Evolutionary conservation across 106 monocot genomes (phyloP).

Genomic region (Dactylorhiza incarnata): DNA sequence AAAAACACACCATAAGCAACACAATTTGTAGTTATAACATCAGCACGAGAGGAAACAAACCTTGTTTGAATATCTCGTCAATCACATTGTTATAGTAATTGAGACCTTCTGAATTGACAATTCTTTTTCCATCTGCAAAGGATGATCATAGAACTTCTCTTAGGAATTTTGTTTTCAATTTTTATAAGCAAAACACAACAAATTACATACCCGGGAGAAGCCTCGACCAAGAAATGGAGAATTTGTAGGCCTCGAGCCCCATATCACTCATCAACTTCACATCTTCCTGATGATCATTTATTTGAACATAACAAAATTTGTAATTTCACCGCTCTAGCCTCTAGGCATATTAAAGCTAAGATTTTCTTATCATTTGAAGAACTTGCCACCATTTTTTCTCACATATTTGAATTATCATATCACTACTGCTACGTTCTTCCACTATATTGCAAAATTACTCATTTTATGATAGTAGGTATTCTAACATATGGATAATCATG

Average conservation of each 20-base stretch:
- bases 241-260: conserved; percentile 34
- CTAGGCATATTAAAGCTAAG: not conserved
- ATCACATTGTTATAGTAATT: conserved; percentile 39
- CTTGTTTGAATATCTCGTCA: conserved; percentile 28
- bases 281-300: conserved; percentile 25
- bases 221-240: conserved; percentile 49
- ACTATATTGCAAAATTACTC: not conserved
- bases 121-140: conserved; percentile 35
- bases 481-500: too few species aligned
- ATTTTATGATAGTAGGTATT: too few species aligned
- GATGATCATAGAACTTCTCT: not conserved
- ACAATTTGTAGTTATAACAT: too few species aligned
- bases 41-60: conserved; percentile 8
- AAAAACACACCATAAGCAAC: too few species aligned
- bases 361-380: not conserved
- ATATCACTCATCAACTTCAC: conserved; percentile 35
- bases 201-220: conserved; percentile 30
- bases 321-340: not conserved
- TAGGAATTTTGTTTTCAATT: not conserved
- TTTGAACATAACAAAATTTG: not conserved
- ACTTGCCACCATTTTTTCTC: not conserved
- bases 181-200: not conserved
- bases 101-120: conserved; percentile 30
- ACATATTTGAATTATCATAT: not conserved
- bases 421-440: too few species aligned